These are phyloP conservation scores for Simplicillium aogashimaense DNA, from an alignment of 2,329 filamentous ascomycete species.

Conservation along the genomic window DNA sequence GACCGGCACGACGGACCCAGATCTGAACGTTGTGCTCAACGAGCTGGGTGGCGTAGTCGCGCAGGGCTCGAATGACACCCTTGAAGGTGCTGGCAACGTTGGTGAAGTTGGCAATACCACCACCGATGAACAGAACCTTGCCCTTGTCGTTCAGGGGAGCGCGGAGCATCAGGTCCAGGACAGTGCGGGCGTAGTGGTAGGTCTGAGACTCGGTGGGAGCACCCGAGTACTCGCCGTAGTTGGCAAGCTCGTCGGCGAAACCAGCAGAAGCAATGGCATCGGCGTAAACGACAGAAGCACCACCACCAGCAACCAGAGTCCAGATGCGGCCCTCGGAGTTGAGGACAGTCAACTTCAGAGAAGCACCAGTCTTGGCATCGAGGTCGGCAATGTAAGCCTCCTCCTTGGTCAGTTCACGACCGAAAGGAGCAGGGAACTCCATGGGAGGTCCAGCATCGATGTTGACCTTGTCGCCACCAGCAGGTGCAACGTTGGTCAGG, in stretches of 20 bases:
- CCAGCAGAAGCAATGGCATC: constrained; percentile 96
- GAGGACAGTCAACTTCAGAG: constrained; percentile 93
- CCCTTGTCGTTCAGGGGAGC: constrained; percentile 76
- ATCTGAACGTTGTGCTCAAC: constrained; percentile 97
- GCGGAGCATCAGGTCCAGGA: constrained; percentile 94
- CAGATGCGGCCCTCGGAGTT: constrained; percentile 89
- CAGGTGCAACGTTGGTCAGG: constrained; percentile 55
- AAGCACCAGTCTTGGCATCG: constrained; percentile 98
- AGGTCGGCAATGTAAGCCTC: constrained; percentile 98
- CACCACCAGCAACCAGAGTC: constrained; percentile 97
- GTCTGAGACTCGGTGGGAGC: constrained; percentile 98
- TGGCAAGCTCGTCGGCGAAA: constrained; percentile 92
- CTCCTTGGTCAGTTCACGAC: constrained; percentile 96
- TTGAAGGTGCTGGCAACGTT: constrained; percentile 99
- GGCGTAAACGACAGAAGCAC: constrained; percentile 97
- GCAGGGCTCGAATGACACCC: constrained; percentile 93
- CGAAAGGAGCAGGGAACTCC: constrained; percentile 98
- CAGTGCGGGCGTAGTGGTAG: constrained; percentile 96
- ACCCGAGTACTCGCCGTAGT: constrained; percentile 99
- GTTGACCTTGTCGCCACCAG: constrained; percentile 66
- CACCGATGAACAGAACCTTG: constrained; percentile 98
- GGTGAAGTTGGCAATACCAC: constrained; percentile 99
- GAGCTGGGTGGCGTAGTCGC: constrained; percentile 77
- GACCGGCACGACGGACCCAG: constrained; percentile 80
- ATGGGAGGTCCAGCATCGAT: constrained; percentile 96